Base-by-base conservation (phyloP, 305 asterid species). In the Andrographis paniculata region DNA sequence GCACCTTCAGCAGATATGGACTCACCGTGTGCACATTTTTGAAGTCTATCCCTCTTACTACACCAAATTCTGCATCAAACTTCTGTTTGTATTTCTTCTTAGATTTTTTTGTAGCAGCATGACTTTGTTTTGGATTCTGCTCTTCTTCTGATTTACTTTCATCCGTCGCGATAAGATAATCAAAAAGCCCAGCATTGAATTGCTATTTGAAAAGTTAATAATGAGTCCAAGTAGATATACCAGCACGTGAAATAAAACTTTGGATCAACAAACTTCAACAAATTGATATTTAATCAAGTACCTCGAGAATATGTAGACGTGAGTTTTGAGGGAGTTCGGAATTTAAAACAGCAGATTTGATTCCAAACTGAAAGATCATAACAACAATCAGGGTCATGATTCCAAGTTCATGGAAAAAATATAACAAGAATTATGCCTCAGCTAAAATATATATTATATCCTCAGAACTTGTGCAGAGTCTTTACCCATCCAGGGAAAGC, bases 241-340 rank as follows among this genome's bases (percentile, higher is more conserved):
- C 12, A 37, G 8, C 3, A 14, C 46, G 18, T n/a, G 5, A 17
- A 21, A 19, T 9, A 22, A 61, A 48, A 50, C 18, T 19, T 20
- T 9, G 12, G 14, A 51, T 55, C 3, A 4, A 56, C 15, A 21
- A 47, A 52, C 30, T 36, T 39, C 33, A 55, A 53, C 44, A 59
- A 27, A 46, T 22, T 15, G 39, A n/a, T 36, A 47, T 30, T 30
- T 43, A 44, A 46, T n/a, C 16, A 50, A 40, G 38, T 42, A 83
- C 95, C 93, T 80, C 93, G 15, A 87, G 83, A 52, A 89, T 89
- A 62, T 85, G 97, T 36, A 74, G 78, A 51, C 97, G 93, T 65
- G 97, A 89, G 73, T 86, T 89, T 57, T 85, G 93, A 15, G 97
- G 97, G 53, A 89, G 76, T 70, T 89, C 95, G 30, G 97, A 89